Evolutionary conservation across 2,329 filamentous ascomycete species (phyloP), one percentile per base, ranked within the genome.

Genomic region (Albifimbria verrucaria): DNA sequence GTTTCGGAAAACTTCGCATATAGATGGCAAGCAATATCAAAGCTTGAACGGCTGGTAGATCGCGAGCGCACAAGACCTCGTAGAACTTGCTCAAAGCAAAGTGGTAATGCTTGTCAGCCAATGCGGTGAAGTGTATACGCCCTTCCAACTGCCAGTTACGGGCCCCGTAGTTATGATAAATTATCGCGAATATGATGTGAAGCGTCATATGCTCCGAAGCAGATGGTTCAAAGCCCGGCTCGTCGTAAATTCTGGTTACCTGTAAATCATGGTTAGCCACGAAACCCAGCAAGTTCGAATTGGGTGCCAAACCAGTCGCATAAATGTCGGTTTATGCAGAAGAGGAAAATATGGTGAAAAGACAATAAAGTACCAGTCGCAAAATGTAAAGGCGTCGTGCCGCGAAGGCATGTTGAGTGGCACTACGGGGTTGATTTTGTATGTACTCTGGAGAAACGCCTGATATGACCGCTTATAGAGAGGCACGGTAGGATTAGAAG

Each of bases 51-150:
- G 89, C 83, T 45, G 83, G 75, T 15, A 92, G 70, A 0, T 82
- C 83, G 52, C 81, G 81, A 18, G 83, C 82, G 6, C 75, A 75
- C 15, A 83, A 70, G 4, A 95, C 72, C 47, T 89, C 76, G 56
- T 83, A 86, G 58, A 88, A 84, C 67, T 86, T 85, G 64, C 82
- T 83, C 44, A 92, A 71, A 1, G 86, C 80, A 64, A 86, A 93
- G 62, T 92, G 87, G 60, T 92, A 93, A 66, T 94, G 90, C 51
- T 82, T 81, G 68, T 92, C 89, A 3, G 88, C 89, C 49, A 86
- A 72, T 1, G 83, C 77, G 58, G 87, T 83, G 50, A 87, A 72
- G 39, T 78, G 75, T 7, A 74, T 72, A 55, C 81, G 77, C 53
- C 80, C 76, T 3, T 78, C 76, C 17, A 79, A 72, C 55, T 83